These are phyloP conservation scores for Eutypella sp. DNA, from an alignment of 2,329 filamentous ascomycete genomes.

Conservation along the genomic window DNA sequence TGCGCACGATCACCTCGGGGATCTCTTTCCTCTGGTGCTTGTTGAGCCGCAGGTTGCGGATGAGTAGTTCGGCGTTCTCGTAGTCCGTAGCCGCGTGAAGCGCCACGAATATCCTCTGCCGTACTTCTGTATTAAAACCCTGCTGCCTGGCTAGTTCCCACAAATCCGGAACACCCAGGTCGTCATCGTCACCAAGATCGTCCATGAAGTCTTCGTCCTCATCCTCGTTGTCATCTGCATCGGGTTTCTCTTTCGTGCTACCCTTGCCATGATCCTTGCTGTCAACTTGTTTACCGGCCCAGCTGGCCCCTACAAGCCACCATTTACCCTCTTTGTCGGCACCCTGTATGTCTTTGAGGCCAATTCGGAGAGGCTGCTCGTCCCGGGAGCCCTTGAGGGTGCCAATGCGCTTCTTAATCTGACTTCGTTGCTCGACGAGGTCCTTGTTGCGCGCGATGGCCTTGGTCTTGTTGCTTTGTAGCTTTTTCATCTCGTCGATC, in stretches of 20 bases:
- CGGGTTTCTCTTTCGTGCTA: constrained; percentile 8
- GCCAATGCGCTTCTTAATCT: constrained; percentile 85
- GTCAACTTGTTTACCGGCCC: constrained; percentile 43
- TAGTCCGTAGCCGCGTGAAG: constrained; percentile 82
- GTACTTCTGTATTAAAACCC: constrained; percentile 80
- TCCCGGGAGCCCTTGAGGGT: constrained; percentile 59
- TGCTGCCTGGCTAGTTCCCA: constrained; percentile 70
- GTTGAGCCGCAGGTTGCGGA: constrained; percentile 80
- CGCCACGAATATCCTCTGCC: constrained; percentile 87
- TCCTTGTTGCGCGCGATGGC: constrained; percentile 65
- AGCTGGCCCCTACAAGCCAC: constrained; percentile 98
- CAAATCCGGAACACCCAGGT: constrained; percentile 61
- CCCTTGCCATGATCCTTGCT: constrained; percentile 20
- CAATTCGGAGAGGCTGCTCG: constrained; percentile 72
- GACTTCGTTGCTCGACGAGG: constrained; percentile 74
- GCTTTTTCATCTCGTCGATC: constrained; percentile 90
- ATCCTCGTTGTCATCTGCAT: constrained; percentile 31
- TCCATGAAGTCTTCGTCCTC: constrained; percentile 25
- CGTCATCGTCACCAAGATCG: constrained; percentile 27
- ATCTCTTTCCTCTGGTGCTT: constrained; percentile 83
- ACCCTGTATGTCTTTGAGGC: constrained; percentile 75
- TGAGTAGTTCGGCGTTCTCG: constrained; percentile 74
- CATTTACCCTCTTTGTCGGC: constrained; percentile 88
- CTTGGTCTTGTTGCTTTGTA: constrained; percentile 92
- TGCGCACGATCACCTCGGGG: constrained; percentile 81